phyloP scores from a whole-genome alignment of 257 asterid genomes.

The Primulina eburnea region DNA sequence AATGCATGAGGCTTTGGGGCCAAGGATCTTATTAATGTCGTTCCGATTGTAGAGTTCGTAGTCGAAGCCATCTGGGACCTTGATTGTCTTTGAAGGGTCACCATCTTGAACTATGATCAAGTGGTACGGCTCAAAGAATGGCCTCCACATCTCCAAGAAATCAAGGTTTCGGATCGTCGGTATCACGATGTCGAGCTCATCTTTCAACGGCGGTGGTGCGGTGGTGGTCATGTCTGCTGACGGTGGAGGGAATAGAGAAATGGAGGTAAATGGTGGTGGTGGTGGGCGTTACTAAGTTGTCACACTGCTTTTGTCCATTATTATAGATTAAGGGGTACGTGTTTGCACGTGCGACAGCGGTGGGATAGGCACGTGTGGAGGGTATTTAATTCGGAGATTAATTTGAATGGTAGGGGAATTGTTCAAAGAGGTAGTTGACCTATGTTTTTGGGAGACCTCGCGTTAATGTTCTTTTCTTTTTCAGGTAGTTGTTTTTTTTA shows the following conservation, averaged over 20 bases:
- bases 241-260: conserved; percentile 5
- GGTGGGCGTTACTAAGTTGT: not conserved
- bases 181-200: conserved; percentile 84
- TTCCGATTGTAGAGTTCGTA: conserved; percentile 80
- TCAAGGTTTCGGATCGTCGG: conserved; percentile 89
- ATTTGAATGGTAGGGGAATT: conserved; percentile 40
- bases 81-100: conserved; percentile 73
- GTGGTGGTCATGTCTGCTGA: conserved; percentile 38
- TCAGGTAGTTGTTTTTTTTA: not conserved
- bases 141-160: conserved; percentile 94
- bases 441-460: conserved; percentile 27
- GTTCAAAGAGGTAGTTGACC: conserved; percentile 33
- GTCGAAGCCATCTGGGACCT: conserved; percentile 76
- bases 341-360: conserved; percentile 25
- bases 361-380: conserved; percentile 23
- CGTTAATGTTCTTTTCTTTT: not conserved
- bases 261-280: not conserved
- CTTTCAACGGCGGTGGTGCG: conserved; percentile 54
- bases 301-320: not conserved
- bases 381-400: not conserved
- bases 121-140: conserved; percentile 75
- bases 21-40: conserved; percentile 73
- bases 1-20: conserved; percentile 78
- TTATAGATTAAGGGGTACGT: conserved; percentile 20
- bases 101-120: conserved; percentile 92